Percentiles rank a stretch among this genome's conserved stretches.
Evolutionary conservation across 1,284 basidiomycete species (phyloP).

Genomic region (Microbotryum lychnidis-dioicae): DNA sequence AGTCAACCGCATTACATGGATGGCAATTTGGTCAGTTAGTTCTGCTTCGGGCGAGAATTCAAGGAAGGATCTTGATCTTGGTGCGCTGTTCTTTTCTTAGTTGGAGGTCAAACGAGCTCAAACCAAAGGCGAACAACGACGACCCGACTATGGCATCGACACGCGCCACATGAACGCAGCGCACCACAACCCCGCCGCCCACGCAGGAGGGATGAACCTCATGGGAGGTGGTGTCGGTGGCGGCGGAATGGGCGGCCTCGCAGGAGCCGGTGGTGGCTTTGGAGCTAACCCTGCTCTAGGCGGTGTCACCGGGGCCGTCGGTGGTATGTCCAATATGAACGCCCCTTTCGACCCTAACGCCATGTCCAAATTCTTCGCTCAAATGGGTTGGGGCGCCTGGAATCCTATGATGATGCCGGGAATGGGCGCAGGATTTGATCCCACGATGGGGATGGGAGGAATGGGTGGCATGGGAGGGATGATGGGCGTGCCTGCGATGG

Average conservation of each 20-base stretch:
- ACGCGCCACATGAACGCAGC: constrained; percentile 7
- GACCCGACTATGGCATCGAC: constrained; percentile 25
- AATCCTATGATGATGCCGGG: constrained; percentile 39
- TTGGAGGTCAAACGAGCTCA: constrained; percentile 33
- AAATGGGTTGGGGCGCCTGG: constrained; percentile 40
- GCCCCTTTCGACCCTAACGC: constrained; percentile 45
- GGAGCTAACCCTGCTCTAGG: constrained; percentile 33
- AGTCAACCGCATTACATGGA: constrained; percentile 39
- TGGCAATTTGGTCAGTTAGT: constrained; percentile 36
- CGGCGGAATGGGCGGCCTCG: constrained; percentile 42
- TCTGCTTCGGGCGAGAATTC: too few species aligned
- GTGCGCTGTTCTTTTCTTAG: not conserved
- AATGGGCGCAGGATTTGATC: constrained; percentile 27
- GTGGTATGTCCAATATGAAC: constrained; percentile 23
- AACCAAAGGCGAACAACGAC: constrained; percentile 19
- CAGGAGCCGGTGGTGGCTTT: constrained; percentile 42
- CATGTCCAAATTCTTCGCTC: constrained; percentile 50
- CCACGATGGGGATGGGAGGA: constrained; percentile 40
- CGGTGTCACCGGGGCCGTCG: constrained; percentile 42
- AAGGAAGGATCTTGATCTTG: too few species aligned
- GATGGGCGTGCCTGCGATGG: constrained; percentile 14
- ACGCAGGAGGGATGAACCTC: constrained; percentile 39
- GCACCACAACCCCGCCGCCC: too few species aligned
- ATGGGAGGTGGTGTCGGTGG: constrained; percentile 49
- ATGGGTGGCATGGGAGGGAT: constrained; percentile 12